Conservation (phyloP, 306 rosid species). For the Acacia confusa region DNA sequence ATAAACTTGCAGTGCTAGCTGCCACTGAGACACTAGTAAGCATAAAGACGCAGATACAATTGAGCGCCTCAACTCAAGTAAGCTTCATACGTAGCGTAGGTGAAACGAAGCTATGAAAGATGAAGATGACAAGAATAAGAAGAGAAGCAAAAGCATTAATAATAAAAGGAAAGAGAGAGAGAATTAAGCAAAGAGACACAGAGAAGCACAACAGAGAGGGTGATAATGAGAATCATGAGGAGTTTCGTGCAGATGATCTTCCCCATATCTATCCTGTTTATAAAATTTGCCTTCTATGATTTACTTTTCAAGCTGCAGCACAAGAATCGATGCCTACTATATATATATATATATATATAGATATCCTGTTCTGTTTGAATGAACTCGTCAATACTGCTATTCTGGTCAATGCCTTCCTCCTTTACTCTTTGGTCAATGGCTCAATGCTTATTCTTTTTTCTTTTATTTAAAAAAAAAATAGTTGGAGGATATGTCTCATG, state of each 20-base stretch:
- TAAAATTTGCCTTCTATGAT: not conserved
- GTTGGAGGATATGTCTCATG: not conserved
- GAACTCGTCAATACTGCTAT: too few species aligned
- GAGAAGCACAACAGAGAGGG: constrained; percentile 30
- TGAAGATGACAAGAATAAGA: not conserved
- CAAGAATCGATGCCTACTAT: not conserved
- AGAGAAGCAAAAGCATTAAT: not conserved
- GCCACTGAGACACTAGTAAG: not conserved
- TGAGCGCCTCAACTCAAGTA: not conserved
- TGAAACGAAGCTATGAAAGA: not conserved
- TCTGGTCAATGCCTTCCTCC: not conserved
- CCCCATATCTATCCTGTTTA: constrained; percentile 27
- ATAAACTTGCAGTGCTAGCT: not conserved
- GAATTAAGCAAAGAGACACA: constrained; percentile 17
- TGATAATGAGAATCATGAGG: constrained; percentile 35
- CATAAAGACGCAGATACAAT: not conserved
- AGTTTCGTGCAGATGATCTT: constrained; percentile 35
- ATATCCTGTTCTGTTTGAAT: too few species aligned
- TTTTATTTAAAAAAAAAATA: too few species aligned
- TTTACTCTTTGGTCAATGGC: not conserved
- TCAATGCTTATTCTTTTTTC: not conserved
- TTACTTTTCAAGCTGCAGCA: not conserved
- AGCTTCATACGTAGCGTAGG: not conserved
- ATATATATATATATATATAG: too few species aligned
- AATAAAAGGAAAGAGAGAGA: not conserved